Evolutionary conservation across 768 basidiomycete genomes (phyloP), one percentile per base, ranked within the genome.

Genomic region (Boletus patriciae): DNA sequence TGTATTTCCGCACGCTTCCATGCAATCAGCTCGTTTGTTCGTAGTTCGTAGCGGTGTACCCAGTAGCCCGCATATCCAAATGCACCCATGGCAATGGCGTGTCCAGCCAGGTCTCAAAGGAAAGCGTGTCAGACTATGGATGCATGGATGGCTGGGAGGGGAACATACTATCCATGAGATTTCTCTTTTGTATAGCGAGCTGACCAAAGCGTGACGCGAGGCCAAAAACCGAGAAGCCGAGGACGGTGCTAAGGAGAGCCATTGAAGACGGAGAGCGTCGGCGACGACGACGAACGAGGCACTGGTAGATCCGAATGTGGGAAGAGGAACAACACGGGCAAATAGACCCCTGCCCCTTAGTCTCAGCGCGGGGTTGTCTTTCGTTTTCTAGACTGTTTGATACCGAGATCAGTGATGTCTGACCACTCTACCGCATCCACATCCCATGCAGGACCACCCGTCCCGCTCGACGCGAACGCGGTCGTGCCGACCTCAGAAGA

Each of bases 161-260:
- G 15, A 21, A 82, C 92, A 70, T 68, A 95, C 94, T 92, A 45
- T 85, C 80, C 73, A 90, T 83, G 57, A 94, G 80, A 67, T 86
- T 85, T 66, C 88, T 80, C 69, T 81, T 86, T 73, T 92, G 88
- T 66, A 97, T 88, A 52, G 87, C 88, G 23, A 97, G 84, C 74
- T 95, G 93, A 64, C 90, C 92, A 58, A 93, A 78, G 57, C 94
- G 82, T 19, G 87, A 85, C 21, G 86, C 86, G 56, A 97, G 86
- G 42, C 94, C 94, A 67, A 93, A 87, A 54, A 81, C 72, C 3
- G 90, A 88, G 73, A 91, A 91, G 41, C 90, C 90, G 67, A 91
- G 70, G 59, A 92, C 73, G 67, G 83, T 90, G 48, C 83, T 75
- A 54, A 88, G 75, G 67, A 91, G 74, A 41, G 87, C 69, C 86